These are phyloP conservation scores for Eutypa lata DNA, from an alignment of 2,329 filamentous ascomycete species.

Conservation along the genomic window DNA sequence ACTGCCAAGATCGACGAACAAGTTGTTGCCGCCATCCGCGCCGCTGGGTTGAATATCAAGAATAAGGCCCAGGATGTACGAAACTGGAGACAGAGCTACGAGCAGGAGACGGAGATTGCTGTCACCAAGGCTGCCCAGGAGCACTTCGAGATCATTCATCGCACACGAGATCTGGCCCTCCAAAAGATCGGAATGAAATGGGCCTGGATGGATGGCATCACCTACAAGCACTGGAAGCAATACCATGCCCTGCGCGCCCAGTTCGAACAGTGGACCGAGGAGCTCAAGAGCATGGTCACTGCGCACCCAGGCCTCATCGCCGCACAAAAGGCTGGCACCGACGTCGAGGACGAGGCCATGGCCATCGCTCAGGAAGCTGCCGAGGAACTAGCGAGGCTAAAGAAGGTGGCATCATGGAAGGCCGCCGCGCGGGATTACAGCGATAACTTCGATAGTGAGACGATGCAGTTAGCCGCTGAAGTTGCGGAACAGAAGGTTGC, in stretches of 20 bases:
- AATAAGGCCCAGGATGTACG: conserved; percentile 73
- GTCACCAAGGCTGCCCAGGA: conserved; percentile 73
- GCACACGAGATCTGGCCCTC: conserved; percentile 77
- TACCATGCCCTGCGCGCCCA: conserved; percentile 85
- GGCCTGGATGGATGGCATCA: conserved; percentile 93
- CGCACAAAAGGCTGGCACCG: conserved; percentile 64
- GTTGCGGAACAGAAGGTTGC: conserved; percentile 33
- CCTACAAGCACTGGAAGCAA: conserved; percentile 95
- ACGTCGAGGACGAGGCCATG: conserved; percentile 79
- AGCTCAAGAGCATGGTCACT: conserved; percentile 74
- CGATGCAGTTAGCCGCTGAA: conserved; percentile 56
- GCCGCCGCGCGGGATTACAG: conserved; percentile 69
- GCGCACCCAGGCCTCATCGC: conserved; percentile 67
- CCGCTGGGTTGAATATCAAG: conserved; percentile 71
- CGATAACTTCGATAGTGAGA: conserved; percentile 73
- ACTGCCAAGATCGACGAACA: conserved; percentile 39
- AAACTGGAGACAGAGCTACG: conserved; percentile 71
- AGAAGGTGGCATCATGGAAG: conserved; percentile 84
- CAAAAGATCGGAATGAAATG: conserved; percentile 92
- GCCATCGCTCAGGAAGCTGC: conserved; percentile 73
- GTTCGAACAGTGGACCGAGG: conserved; percentile 79
- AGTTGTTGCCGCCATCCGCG: conserved; percentile 52
- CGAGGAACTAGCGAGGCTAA: conserved; percentile 74
- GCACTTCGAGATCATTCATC: conserved; percentile 78
- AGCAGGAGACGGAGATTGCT: conserved; percentile 64